These are phyloP conservation scores for Penicillium cosmopolitanum DNA, from an alignment of 495 filamentous ascomycete species.

Conservation along the genomic window DNA sequence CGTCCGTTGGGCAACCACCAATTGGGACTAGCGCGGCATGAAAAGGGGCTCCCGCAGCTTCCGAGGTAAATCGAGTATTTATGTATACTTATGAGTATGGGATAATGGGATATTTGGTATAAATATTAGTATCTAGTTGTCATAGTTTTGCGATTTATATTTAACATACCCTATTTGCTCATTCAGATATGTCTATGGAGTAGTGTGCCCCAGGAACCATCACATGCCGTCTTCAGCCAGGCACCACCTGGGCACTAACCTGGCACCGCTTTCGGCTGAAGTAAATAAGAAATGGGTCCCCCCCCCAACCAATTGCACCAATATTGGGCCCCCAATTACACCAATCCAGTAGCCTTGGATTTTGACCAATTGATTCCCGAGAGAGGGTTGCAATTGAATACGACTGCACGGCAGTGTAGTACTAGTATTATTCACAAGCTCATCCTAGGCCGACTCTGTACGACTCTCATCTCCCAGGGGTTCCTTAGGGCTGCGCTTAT, in stretches of 20 bases:
- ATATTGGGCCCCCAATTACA: background rate
- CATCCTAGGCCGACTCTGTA: background rate
- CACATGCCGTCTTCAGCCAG: constrained; percentile 7
- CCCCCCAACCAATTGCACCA: constrained; percentile 2
- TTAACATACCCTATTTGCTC: background rate
- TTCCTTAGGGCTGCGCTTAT: background rate
- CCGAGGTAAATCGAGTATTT: constrained; percentile 6
- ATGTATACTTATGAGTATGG: too few species aligned
- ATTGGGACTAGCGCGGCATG: constrained; percentile 32
- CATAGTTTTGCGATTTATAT: background rate
- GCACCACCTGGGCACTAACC: background rate
- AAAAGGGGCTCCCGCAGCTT: constrained; percentile 35
- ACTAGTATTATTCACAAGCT: constrained; percentile 2
- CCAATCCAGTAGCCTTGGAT: background rate
- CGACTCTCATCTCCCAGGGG: background rate
- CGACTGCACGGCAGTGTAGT: background rate
- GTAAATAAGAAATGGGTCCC: constrained; percentile 2
- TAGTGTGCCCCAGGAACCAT: background rate
- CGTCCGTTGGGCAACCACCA: constrained; percentile 30
- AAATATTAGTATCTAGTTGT: too few species aligned
- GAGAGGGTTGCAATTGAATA: constrained; percentile 2
- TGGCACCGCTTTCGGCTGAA: background rate
- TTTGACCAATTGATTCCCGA: background rate
- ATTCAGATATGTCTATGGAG: too few species aligned
- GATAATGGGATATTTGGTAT: too few species aligned